phyloP scores from a whole-genome alignment of 768 basidiomycete genomes.

The Kwoniella botswanensis region DNA sequence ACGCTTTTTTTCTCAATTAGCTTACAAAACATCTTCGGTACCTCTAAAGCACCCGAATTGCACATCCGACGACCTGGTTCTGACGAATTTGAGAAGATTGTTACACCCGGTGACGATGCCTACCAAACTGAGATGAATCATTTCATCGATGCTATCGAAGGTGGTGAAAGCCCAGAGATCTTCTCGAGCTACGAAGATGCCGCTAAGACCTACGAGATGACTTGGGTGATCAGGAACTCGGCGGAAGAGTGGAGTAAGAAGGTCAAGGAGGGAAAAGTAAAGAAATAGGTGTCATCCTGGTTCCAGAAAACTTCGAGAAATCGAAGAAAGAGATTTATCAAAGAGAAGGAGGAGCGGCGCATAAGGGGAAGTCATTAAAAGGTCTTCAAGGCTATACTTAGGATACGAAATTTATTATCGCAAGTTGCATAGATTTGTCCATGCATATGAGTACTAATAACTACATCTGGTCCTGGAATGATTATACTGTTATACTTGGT shows the following conservation, averaged over 20 bases:
- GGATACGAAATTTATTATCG: no score
- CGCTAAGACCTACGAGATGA: slow-evolving; percentile 85
- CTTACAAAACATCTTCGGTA: slow-evolving; percentile 80
- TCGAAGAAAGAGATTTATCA: no score
- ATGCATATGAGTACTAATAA: no score
- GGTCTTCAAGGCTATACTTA: no score
- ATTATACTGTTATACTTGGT: no score
- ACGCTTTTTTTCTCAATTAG: slow-evolving; percentile 16
- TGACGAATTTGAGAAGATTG: slow-evolving; percentile 50
- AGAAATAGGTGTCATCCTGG: not conserved
- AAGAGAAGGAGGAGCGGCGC: no score
- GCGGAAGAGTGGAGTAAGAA: slow-evolving; percentile 35
- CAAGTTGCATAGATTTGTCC: no score
- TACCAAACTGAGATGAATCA: slow-evolving; percentile 85
- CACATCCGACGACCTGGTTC: slow-evolving; percentile 67
- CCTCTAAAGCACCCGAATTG: slow-evolving; percentile 67
- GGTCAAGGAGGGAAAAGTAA: not conserved
- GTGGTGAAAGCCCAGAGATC: slow-evolving; percentile 78
- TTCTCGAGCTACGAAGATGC: slow-evolving; percentile 81
- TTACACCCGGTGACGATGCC: slow-evolving; percentile 50
- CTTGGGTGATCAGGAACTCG: slow-evolving; percentile 80
- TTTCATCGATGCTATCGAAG: slow-evolving; percentile 68
- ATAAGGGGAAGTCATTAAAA: no score
- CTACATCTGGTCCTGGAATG: no score
- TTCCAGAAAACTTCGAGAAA: no score